Evolutionary conservation across 208 protist species (phyloP), one percentile per base, ranked within the genome.

Genomic region (Herpetomonas samuelpessoai): DNA sequence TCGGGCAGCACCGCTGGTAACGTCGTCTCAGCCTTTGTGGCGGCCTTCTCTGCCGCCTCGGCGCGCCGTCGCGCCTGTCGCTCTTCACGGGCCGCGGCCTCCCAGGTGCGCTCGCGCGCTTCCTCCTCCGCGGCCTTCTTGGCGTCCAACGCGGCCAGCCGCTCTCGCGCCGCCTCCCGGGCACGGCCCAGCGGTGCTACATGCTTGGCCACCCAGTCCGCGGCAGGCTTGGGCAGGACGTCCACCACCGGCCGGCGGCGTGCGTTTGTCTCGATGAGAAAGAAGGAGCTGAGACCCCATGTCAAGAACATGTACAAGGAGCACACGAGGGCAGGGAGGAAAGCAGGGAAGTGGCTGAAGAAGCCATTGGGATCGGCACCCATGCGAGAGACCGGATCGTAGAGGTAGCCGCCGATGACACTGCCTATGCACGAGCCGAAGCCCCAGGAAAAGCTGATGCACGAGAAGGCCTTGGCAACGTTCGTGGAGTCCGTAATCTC

Each of bases 371-470:
- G 48, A 41, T 41, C 35, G 35, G 35, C 35, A 6, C 35, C 35
- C 35, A 41, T 41, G 35, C 35, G 35, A 6, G 9, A 14, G n/a
- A 45, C 66, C 9, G 72, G 72, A 39, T 79, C 61, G 54, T 79
- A 79, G 18, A 79, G 62, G 21, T 73, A 62, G 9, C 72, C 72
- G 3, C 72, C 72, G 31, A 79, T 58, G 29, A 57, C 57, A 4
- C 65, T 65, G 10, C 72, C 72, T 7, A 79, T 39, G 9, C 73
- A 52, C 25, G 66, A 68, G 14, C 72, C 72, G 18, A 74, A 31
- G 24, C 66, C 67, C 72, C 72, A 79, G 39, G 66, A 61, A 65
- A 98, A 97, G 66, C 86, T 96, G 27, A 98, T 92, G 55, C 97
- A 97, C 31, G 95, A 93, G 63, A 98, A 98, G 57, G 93, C 93